These are phyloP conservation scores for sorghum (Sorghum bicolor) DNA, from an alignment of 176 grass and related monocot species.

Conservation along the genomic window DNA sequence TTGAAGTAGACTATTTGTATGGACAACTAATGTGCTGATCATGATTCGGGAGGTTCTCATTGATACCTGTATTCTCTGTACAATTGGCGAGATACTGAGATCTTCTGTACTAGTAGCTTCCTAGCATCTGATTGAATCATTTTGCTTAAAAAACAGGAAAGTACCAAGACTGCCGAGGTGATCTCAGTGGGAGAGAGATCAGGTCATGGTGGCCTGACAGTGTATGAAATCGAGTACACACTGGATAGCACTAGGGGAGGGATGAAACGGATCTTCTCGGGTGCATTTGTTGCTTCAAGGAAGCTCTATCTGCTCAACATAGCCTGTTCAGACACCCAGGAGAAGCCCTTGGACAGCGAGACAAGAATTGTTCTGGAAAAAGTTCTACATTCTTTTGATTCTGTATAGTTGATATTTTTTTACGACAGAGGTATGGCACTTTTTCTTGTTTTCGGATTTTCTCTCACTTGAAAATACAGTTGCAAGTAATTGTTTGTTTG, in stretches of 20 bases:
- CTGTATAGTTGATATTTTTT: slow-evolving; percentile 39
- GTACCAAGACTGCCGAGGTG: slow-evolving; percentile 68
- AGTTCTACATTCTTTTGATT: slow-evolving; percentile 92
- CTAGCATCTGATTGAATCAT: not conserved
- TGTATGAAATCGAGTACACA: slow-evolving; percentile 84
- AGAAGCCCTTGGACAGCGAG: slow-evolving; percentile 58
- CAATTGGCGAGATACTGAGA: not conserved
- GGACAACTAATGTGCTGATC: not conserved
- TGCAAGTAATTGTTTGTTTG: not conserved
- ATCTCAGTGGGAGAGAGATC: slow-evolving; percentile 61
- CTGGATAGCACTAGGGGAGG: slow-evolving; percentile 90
- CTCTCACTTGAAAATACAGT: not conserved
- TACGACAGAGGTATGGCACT: not conserved
- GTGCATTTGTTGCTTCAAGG: slow-evolving; percentile 73
- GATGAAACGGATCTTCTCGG: slow-evolving; percentile 77
- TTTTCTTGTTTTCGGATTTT: not conserved
- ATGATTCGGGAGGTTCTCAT: not conserved
- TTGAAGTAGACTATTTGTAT: not conserved
- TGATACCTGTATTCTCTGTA: not conserved
- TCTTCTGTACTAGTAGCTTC: not conserved
- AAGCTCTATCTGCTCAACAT: slow-evolving; percentile 94
- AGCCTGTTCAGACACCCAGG: slow-evolving; percentile 55
- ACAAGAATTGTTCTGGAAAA: slow-evolving; percentile 73
- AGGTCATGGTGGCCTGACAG: slow-evolving; percentile 44
- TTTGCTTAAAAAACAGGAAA: slow-evolving; percentile 58